Evolutionary conservation across 2,329 filamentous ascomycete genomes (phyloP).

Genomic region (Trichoderma cornu-damae): DNA sequence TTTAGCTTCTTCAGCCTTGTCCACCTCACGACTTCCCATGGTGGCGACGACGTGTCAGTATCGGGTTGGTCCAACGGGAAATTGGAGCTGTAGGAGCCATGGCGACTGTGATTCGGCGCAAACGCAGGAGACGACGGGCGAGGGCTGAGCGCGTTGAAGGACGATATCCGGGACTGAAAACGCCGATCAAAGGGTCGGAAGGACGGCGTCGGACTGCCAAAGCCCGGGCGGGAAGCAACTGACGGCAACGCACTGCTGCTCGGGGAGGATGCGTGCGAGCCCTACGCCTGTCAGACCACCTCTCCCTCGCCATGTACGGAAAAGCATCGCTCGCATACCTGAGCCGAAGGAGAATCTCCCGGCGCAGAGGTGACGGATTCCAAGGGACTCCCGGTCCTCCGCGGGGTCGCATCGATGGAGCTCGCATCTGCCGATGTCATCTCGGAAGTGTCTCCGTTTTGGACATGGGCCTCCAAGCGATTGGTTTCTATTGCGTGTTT

Average conservation of each 20-base stretch:
- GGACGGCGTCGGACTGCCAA: constrained; percentile 69
- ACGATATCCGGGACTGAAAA: constrained; percentile 79
- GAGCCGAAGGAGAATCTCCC: constrained; percentile 79
- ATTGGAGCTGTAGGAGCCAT: constrained; percentile 72
- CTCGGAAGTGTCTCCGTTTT: constrained; percentile 45
- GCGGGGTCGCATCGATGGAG: constrained; percentile 45
- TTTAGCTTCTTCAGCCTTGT: constrained; percentile 87
- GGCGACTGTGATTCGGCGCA: constrained; percentile 69
- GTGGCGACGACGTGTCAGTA: constrained; percentile 66
- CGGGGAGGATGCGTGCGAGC: constrained; percentile 59
- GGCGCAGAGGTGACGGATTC: constrained; percentile 67
- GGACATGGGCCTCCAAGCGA: constrained; percentile 42
- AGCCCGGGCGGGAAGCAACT: constrained; percentile 59
- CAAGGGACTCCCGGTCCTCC: constrained; percentile 60
- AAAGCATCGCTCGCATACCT: constrained; percentile 54
- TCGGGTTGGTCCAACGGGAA: constrained; percentile 58
- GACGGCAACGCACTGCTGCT: constrained; percentile 69
- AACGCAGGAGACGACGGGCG: constrained; percentile 75
- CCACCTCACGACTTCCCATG: constrained; percentile 98
- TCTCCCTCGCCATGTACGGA: not conserved
- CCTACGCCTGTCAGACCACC: constrained; percentile 41
- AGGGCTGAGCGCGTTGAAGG: constrained; percentile 51
- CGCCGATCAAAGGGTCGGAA: constrained; percentile 91
- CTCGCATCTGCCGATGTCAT: constrained; percentile 47
- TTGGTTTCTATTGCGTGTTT: constrained; percentile 29